phyloP scores from a whole-genome alignment of 2,329 filamentous ascomycete genomes.

The Ophiostoma quercus region DNA sequence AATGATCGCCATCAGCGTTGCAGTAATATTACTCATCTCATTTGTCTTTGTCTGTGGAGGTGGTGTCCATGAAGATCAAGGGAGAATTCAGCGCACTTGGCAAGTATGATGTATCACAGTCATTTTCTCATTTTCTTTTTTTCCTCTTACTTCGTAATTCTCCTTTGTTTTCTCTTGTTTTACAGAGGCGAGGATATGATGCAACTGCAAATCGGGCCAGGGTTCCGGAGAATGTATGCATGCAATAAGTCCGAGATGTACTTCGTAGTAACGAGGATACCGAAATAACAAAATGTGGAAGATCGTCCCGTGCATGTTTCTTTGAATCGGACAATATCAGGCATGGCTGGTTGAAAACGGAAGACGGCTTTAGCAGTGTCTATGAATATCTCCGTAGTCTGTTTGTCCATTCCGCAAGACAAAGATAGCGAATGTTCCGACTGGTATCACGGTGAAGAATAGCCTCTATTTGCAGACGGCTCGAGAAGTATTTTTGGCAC shows the following conservation, averaged over 20 bases:
- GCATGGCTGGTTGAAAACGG: neutral
- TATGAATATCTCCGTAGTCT: neutral
- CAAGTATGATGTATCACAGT: too few species aligned
- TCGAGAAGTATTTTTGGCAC: neutral
- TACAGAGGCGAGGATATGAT: neutral
- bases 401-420: neutral
- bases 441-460: neutral
- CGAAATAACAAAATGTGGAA: neutral
- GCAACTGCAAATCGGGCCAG: neutral
- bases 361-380: neutral
- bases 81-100: neutral
- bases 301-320: slow-evolving; percentile 2
- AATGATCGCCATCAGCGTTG: neutral
- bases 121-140: too few species aligned
- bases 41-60: neutral
- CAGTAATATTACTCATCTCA: slow-evolving; percentile 1
- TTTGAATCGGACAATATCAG: neutral
- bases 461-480: too few species aligned
- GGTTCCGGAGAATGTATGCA: neutral
- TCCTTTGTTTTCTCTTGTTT: neutral
- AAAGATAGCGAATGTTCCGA: neutral
- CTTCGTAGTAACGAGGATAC: neutral
- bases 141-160: too few species aligned
- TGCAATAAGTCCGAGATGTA: neutral
- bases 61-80: neutral